phyloP scores from a whole-genome alignment of 208 protist genomes.

The Leishmania mexicana region DNA sequence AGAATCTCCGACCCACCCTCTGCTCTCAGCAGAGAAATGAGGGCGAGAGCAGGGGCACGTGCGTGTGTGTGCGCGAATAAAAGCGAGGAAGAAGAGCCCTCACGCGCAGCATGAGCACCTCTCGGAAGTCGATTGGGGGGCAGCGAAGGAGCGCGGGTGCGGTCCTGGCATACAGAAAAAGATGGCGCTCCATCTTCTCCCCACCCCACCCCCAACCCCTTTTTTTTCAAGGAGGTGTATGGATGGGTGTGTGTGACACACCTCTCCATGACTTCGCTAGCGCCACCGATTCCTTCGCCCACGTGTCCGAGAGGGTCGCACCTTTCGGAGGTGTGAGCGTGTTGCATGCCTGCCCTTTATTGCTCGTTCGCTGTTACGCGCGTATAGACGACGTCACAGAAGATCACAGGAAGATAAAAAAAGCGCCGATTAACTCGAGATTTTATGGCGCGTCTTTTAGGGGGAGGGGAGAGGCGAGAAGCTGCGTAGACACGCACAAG shows the following conservation, averaged over 20 bases:
- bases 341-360: not conserved
- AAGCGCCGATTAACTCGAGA: slow-evolving; percentile 5
- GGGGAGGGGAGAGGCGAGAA: not conserved
- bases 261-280: not conserved
- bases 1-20: not conserved
- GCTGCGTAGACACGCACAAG: not conserved
- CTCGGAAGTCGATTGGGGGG: not conserved
- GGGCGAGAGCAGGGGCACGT: not conserved
- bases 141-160: not conserved
- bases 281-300: not conserved
- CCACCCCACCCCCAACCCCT: not conserved
- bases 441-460: not conserved
- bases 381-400: not conserved
- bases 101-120: not conserved
- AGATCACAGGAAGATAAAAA: slow-evolving; percentile 10
- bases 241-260: not conserved
- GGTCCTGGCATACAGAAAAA: not conserved
- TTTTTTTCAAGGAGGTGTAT: not conserved
- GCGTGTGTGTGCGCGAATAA: not conserved
- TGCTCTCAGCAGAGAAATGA: not conserved
- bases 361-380: not conserved
- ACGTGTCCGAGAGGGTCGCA: not conserved
- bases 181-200: not conserved
- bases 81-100: not conserved
- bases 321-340: not conserved